phyloP scores from a whole-genome alignment of 2,329 filamentous ascomycete genomes.

The Alternaria sp. region DNA sequence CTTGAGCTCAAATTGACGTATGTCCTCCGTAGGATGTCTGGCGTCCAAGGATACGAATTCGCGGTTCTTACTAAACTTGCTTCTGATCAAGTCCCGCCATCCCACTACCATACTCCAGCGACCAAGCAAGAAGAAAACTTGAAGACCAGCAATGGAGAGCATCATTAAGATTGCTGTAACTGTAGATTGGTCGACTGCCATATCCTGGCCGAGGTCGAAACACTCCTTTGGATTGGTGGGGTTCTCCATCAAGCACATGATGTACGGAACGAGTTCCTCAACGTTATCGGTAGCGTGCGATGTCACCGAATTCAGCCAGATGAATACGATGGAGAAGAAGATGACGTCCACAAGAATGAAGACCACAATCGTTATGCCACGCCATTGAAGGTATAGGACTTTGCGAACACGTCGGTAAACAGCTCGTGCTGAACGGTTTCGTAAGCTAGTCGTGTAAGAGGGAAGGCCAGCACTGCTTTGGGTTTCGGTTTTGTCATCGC shows the following conservation, averaged over 20 bases:
- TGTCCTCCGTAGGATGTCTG: conserved; percentile 43
- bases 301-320: conserved; percentile 76
- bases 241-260: conserved; percentile 71
- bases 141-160: conserved; percentile 82
- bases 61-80: conserved; percentile 63
- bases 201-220: conserved; percentile 62
- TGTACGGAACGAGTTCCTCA: conserved; percentile 68
- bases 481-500: conserved; percentile 74
- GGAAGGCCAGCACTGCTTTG: conserved; percentile 72
- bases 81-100: conserved; percentile 74
- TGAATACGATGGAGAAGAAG: conserved; percentile 91
- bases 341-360: conserved; percentile 91
- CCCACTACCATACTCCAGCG: conserved; percentile 85
- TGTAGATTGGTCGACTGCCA: conserved; percentile 79
- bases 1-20: conserved; percentile 47
- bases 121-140: conserved; percentile 81
- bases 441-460: conserved; percentile 72
- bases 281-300: conserved; percentile 64
- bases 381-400: conserved; percentile 92
- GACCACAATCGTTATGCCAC: conserved; percentile 86
- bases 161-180: conserved; percentile 84
- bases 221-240: conserved; percentile 72
- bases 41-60: conserved; percentile 94
- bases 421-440: conserved; percentile 82
- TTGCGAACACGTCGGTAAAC: conserved; percentile 87